phyloP scores from a whole-genome alignment of 2,329 filamentous ascomycete species.

The Colletotrichum paranaense region DNA sequence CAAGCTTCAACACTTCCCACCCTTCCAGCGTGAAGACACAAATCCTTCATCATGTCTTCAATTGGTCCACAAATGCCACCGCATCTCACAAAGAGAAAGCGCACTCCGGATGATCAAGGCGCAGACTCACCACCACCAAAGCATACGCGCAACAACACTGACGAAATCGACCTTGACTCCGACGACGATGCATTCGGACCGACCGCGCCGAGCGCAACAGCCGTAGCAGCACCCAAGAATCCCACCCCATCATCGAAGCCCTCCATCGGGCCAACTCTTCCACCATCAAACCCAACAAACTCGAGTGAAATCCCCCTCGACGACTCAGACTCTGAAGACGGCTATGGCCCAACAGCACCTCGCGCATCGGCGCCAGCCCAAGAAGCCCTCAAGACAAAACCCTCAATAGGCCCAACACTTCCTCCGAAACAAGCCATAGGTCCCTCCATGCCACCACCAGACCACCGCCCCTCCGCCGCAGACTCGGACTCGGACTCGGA shows the following conservation, averaged over 20 bases:
- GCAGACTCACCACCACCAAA: slow-evolving; percentile 58
- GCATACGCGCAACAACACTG: slow-evolving; percentile 62
- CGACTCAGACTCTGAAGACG: slow-evolving; percentile 47
- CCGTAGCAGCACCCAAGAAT: slow-evolving; percentile 13
- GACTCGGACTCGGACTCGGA: slow-evolving; percentile 48
- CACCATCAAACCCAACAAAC: slow-evolving; percentile 43
- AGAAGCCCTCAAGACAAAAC: slow-evolving; percentile 30
- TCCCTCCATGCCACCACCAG: slow-evolving; percentile 55
- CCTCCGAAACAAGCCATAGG: slow-evolving; percentile 50
- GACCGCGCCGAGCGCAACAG: slow-evolving; percentile 39
- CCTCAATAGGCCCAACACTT: slow-evolving; percentile 42
- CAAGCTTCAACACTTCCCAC: neutral
- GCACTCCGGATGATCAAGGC: slow-evolving; percentile 56
- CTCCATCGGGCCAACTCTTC: slow-evolving; percentile 41
- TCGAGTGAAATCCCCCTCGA: slow-evolving; percentile 55
- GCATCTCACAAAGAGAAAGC: slow-evolving; percentile 73
- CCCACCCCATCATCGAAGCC: slow-evolving; percentile 26
- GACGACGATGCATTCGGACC: slow-evolving; percentile 58
- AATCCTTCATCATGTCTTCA: slow-evolving; percentile 66
- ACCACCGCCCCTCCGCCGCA: slow-evolving; percentile 45
- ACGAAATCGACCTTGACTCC: slow-evolving; percentile 60
- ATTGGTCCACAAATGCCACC: slow-evolving; percentile 79
- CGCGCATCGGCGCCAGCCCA: slow-evolving; percentile 35
- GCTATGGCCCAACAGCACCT: slow-evolving; percentile 42
- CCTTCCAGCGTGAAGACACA: no score